phyloP scores from a whole-genome alignment of 345 rosid genomes.

The Eucalyptus marginata region DNA sequence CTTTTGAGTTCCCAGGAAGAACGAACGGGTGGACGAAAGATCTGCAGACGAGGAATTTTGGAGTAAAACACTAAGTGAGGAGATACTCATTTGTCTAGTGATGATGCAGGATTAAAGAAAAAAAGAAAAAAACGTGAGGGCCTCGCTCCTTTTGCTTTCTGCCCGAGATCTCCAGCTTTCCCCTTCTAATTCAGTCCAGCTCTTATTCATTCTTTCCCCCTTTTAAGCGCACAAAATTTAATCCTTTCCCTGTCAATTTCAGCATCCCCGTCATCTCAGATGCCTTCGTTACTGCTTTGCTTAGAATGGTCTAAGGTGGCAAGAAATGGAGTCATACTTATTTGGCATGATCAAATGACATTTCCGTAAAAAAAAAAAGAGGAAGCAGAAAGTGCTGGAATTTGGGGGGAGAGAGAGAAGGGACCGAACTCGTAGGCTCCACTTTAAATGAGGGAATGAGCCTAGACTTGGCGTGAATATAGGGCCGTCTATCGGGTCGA shows the following conservation, averaged over 20 bases:
- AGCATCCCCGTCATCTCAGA: no score
- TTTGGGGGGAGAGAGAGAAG: no score
- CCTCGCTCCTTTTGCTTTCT: background rate
- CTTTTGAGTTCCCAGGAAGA: background rate
- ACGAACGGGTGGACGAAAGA: background rate
- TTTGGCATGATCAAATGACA: no score
- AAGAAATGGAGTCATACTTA: no score
- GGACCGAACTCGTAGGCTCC: fast-evolving
- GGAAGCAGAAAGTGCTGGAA: fast-evolving
- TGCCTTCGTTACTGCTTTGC: no score
- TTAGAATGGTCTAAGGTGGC: no score
- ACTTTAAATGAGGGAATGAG: no score
- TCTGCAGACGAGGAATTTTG: background rate
- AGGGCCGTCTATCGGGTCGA: no score
- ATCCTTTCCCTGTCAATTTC: background rate
- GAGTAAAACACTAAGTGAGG: background rate
- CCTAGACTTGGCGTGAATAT: no score
- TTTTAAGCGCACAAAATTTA: no score
- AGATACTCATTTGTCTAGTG: background rate
- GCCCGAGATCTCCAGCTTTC: background rate
- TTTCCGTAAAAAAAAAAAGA: no score
- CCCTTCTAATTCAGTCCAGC: background rate
- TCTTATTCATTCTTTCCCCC: background rate
- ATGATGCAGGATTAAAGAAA: background rate
- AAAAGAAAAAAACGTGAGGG: no score